Evolutionary conservation across 2,329 filamentous ascomycete species (phyloP).

Genomic region (Trichoderma asperellum): DNA sequence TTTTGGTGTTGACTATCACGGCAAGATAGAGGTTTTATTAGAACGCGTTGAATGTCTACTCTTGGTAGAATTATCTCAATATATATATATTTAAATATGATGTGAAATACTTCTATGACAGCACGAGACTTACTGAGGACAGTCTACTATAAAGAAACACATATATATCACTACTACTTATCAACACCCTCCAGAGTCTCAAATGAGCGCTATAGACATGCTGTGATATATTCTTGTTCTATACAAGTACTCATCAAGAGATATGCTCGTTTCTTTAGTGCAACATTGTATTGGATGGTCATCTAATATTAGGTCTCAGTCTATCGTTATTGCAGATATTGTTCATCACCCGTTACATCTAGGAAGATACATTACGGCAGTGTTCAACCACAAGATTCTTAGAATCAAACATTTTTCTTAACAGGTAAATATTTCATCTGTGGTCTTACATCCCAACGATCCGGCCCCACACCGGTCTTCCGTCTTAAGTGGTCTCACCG

Average conservation of each 20-base stretch:
- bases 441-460: background rate
- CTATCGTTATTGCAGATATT: background rate
- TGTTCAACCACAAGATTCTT: background rate
- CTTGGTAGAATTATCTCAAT: background rate
- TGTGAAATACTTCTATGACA: background rate
- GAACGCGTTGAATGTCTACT: too few relatives aligned
- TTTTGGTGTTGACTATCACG: background rate
- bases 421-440: background rate
- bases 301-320: background rate
- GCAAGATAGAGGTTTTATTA: background rate
- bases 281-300: background rate
- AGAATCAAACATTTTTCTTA: background rate
- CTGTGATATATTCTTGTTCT: background rate
- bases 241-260: background rate
- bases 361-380: background rate
- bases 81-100: background rate
- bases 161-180: too few relatives aligned
- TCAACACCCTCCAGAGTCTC: too few relatives aligned
- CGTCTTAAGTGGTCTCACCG: background rate
- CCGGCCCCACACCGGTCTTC: constrained; percentile 14
- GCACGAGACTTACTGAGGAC: background rate
- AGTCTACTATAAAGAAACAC: background rate
- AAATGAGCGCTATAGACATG: background rate
- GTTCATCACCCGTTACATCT: background rate
- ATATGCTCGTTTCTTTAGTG: background rate